Evolutionary conservation across 345 rosid species (phyloP).

Genomic region (Leavenworthia alabamica): DNA sequence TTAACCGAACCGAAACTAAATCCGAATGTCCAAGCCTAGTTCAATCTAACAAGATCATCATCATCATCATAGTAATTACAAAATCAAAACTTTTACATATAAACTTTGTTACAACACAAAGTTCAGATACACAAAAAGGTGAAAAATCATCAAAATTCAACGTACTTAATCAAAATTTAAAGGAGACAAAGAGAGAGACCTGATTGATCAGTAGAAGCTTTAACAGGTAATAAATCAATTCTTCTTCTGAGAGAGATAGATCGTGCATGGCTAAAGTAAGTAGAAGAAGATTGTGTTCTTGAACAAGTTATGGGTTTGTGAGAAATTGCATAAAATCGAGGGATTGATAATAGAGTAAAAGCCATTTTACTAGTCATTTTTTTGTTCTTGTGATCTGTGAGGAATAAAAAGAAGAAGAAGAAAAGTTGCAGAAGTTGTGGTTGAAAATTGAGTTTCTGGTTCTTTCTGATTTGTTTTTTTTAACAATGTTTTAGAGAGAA

Average conservation of each 20-base stretch:
- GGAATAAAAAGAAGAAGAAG: background rate
- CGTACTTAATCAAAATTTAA: background rate
- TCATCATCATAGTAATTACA: no score
- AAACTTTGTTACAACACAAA: no score
- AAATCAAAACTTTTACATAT: no score
- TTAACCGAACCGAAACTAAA: no score
- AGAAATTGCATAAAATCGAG: conserved; percentile 45
- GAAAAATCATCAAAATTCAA: no score
- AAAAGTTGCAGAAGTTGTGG: no score
- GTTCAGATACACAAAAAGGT: no score
- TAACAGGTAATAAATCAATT: conserved; percentile 40
- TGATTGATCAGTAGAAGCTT: conserved; percentile 82
- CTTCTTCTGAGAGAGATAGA: conserved; percentile 31
- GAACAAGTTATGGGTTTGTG: conserved; percentile 38
- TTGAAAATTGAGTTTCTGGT: conserved; percentile 15
- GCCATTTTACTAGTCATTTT: conserved; percentile 37
- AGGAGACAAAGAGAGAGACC: conserved; percentile 18
- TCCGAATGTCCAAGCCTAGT: no score
- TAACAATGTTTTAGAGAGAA: conserved; percentile 17
- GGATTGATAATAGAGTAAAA: conserved; percentile 47
- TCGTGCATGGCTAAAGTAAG: conserved; percentile 22
- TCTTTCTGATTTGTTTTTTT: background rate
- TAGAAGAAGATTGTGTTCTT: conserved; percentile 32
- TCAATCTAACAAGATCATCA: no score
- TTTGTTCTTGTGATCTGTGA: background rate